Percentiles rank a stretch among this genome's conserved stretches.
Conservation (phyloP, 768 basidiomycete species). For the Boletus rubescentipes region DNA sequence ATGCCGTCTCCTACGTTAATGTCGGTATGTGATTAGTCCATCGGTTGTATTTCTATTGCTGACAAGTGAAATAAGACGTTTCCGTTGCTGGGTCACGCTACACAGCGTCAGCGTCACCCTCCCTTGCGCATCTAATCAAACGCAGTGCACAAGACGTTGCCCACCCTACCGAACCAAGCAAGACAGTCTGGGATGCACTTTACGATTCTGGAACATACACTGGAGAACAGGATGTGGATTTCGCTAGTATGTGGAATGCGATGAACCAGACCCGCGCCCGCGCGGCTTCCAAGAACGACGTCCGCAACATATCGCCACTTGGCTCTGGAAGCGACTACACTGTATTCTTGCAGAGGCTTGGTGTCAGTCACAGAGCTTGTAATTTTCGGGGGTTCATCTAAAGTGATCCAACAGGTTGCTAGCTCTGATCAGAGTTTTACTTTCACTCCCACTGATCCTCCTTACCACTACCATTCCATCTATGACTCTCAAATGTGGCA, state of each 20-base stretch:
- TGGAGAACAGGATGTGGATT: slow-evolving; percentile 43
- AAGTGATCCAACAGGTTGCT: slow-evolving; percentile 26
- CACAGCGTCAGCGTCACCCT: slow-evolving; percentile 54
- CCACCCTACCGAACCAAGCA: slow-evolving; percentile 51
- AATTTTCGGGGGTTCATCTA: not conserved
- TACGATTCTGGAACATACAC: slow-evolving; percentile 53
- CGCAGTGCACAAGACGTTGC: slow-evolving; percentile 52
- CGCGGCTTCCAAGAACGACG: slow-evolving; percentile 27
- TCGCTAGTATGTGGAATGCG: slow-evolving; percentile 39
- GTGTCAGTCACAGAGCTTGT: slow-evolving; percentile 39
- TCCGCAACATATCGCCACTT: slow-evolving; percentile 51
- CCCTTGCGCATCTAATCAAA: slow-evolving; percentile 58
- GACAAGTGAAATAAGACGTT: slow-evolving; percentile 38
- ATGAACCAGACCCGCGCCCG: slow-evolving; percentile 26
- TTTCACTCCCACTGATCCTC: slow-evolving; percentile 45
- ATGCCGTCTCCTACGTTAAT: slow-evolving; percentile 87
- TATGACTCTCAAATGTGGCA: slow-evolving; percentile 75
- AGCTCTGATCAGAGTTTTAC: slow-evolving; percentile 33
- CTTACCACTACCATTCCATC: slow-evolving; percentile 74
- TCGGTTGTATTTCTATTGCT: not conserved
- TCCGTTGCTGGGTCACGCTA: slow-evolving; percentile 59
- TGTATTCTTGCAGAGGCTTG: slow-evolving; percentile 81
- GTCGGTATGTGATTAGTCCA: slow-evolving; percentile 42
- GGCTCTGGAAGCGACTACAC: slow-evolving; percentile 90
- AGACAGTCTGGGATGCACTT: slow-evolving; percentile 60